Evolutionary conservation across 768 basidiomycete genomes (phyloP).

Genomic region (Phlegmacium glaucopus): DNA sequence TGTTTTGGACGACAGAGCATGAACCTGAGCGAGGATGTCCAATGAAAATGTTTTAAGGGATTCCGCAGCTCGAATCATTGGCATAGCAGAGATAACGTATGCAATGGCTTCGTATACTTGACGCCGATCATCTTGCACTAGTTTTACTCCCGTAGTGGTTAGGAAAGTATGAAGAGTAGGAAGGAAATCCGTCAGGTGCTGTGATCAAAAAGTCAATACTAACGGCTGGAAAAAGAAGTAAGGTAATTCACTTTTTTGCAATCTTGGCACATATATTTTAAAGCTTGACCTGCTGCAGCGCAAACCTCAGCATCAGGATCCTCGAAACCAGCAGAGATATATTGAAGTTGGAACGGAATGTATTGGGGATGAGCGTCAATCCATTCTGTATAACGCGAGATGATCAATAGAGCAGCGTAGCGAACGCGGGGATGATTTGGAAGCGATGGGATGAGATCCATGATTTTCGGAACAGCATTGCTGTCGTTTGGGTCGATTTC

Average conservation of each 20-base stretch:
- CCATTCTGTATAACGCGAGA: conserved; percentile 97
- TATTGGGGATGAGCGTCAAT: conserved; percentile 86
- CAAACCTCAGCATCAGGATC: conserved; percentile 76
- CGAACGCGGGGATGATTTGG: conserved; percentile 89
- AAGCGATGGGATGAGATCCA: conserved; percentile 89
- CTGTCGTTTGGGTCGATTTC: conserved; percentile 83
- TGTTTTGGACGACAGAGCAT: conserved; percentile 54
- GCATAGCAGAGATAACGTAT: conserved; percentile 92
- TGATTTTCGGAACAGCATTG: conserved; percentile 89
- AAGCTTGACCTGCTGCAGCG: conserved; percentile 92
- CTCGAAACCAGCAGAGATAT: conserved; percentile 91
- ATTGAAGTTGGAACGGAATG: conserved; percentile 81
- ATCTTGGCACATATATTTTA: conserved; percentile 96
- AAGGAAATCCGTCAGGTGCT: conserved; percentile 91
- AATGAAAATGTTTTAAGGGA: conserved; percentile 84
- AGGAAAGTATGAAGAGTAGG: conserved; percentile 91
- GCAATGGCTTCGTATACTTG: conserved; percentile 97
- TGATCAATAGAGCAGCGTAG: conserved; percentile 92
- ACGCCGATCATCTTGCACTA: conserved; percentile 82
- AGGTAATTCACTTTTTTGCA: conserved; percentile 68
- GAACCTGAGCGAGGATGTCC: conserved; percentile 79
- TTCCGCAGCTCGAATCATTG: conserved; percentile 81
- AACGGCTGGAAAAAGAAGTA: not conserved
- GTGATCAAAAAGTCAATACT: conserved; percentile 7
- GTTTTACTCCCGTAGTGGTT: conserved; percentile 69